Evolutionary conservation across 2,329 filamentous ascomycete genomes (phyloP).

Genomic region (Amesomyces nigricolor): DNA sequence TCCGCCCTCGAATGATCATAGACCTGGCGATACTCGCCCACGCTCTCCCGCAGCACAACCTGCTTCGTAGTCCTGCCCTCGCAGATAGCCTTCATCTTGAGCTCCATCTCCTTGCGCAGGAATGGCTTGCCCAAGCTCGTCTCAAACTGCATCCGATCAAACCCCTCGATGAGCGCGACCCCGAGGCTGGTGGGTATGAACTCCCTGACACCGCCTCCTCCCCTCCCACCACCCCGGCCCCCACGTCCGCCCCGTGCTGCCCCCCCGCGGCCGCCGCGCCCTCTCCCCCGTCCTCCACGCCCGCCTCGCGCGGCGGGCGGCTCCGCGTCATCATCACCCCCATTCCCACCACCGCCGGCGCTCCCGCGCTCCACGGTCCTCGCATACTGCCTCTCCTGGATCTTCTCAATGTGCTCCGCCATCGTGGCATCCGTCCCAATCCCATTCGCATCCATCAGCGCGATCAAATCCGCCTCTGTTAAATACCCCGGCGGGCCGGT

Average conservation of each 20-base stretch:
- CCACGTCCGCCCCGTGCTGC: slow-evolving; percentile 40
- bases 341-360: slow-evolving; percentile 24
- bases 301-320: slow-evolving; percentile 34
- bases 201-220: slow-evolving; percentile 59
- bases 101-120: slow-evolving; percentile 93
- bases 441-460: slow-evolving; percentile 95
- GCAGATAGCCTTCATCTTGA: slow-evolving; percentile 95
- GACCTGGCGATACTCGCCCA: slow-evolving; percentile 80
- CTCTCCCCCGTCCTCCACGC: slow-evolving; percentile 42
- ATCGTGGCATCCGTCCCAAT: slow-evolving; percentile 98
- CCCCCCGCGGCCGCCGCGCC: slow-evolving; percentile 43
- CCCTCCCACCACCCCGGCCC: slow-evolving; percentile 34
- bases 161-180: slow-evolving; percentile 86
- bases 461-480: slow-evolving; percentile 92
- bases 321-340: slow-evolving; percentile 34
- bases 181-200: slow-evolving; percentile 92
- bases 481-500: slow-evolving; percentile 79
- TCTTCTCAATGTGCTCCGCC: slow-evolving; percentile 96
- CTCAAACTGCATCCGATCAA: slow-evolving; percentile 89
- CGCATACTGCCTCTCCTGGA: slow-evolving; percentile 85
- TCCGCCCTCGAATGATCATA: slow-evolving; percentile 77
- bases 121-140: slow-evolving; percentile 94
- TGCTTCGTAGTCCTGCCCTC: slow-evolving; percentile 72
- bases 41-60: slow-evolving; percentile 72
- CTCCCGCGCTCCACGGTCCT: slow-evolving; percentile 49